A percentile compares a stretch with the other conserved stretches of the same genome.
Conservation (phyloP, 352 stramenopile genomes). For the Globisporangium sylvaticum region DNA sequence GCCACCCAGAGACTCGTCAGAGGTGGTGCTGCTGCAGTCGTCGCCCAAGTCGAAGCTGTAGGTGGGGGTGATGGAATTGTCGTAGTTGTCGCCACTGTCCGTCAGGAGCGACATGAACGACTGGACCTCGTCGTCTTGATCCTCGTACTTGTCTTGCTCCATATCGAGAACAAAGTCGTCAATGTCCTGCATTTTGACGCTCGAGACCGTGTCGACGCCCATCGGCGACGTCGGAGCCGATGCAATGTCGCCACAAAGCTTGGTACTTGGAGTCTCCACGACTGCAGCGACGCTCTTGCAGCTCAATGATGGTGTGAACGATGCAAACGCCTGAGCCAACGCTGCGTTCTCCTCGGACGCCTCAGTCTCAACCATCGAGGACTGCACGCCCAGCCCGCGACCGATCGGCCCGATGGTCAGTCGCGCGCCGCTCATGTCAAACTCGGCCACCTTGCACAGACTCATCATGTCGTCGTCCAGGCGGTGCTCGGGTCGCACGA, state of each 20-base stretch:
- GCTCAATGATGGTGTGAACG: no score
- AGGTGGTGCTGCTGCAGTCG: neutral
- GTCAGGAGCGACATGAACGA: neutral
- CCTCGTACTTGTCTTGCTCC: neutral
- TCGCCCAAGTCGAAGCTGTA: neutral
- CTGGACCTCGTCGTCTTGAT: neutral
- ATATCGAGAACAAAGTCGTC: neutral
- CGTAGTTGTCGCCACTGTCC: neutral
- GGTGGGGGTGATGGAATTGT: neutral
- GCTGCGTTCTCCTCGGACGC: neutral
- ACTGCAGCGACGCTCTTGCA: no score
- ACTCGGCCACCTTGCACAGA: conserved; percentile 10
- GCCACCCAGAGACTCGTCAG: no score
- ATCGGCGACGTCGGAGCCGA: neutral
- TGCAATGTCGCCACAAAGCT: no score
- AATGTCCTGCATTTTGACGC: neutral
- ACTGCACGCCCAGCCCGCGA: neutral
- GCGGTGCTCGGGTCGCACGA: no score
- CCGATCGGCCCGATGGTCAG: neutral
- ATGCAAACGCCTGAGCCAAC: no score
- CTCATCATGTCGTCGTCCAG: conserved; percentile 39
- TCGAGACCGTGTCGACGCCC: neutral
- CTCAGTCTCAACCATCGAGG: neutral
- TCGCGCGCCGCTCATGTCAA: no score
- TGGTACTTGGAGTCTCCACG: no score